Evolutionary conservation across 2,329 filamentous ascomycete genomes (phyloP).

Genomic region (Calonectria naviculata): DNA sequence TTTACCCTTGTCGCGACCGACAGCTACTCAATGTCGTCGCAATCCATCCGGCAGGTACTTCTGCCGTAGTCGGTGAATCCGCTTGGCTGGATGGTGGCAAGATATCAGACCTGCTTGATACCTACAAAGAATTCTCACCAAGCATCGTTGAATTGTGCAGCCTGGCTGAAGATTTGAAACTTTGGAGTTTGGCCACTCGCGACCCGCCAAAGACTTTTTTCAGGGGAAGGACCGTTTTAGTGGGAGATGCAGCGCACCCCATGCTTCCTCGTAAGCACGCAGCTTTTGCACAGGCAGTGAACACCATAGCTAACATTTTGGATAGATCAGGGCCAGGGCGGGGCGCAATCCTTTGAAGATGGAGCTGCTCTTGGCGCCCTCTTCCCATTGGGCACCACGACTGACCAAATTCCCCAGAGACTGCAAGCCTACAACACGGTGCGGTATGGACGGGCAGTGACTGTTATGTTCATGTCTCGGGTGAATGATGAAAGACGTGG

Average conservation of each 20-base stretch:
- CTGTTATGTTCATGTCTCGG: conserved; percentile 6
- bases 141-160: conserved; percentile 4
- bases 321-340: conserved; percentile 25
- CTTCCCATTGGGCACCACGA: background rate
- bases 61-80: background rate
- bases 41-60: background rate
- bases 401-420: background rate
- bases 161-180: conserved; percentile 5
- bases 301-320: background rate
- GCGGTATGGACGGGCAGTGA: conserved; percentile 2
- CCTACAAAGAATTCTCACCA: background rate
- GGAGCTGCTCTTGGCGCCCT: conserved; percentile 15
- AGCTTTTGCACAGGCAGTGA: fast-evolving
- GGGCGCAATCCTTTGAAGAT: conserved; percentile 22
- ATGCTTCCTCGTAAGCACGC: conserved; percentile 22
- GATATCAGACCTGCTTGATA: background rate
- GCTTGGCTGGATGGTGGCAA: conserved; percentile 2
- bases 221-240: background rate
- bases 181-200: conserved; percentile 4
- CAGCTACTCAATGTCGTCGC: background rate
- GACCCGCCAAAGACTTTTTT: background rate
- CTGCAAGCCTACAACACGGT: conserved; percentile 16
- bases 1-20: background rate
- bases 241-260: conserved; percentile 24
- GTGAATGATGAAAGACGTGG: background rate